A percentile compares a stretch with the other conserved stretches of the same genome.
phyloP scores from a whole-genome alignment of 1,284 basidiomycete genomes.

The Naganishia cerealis region DNA sequence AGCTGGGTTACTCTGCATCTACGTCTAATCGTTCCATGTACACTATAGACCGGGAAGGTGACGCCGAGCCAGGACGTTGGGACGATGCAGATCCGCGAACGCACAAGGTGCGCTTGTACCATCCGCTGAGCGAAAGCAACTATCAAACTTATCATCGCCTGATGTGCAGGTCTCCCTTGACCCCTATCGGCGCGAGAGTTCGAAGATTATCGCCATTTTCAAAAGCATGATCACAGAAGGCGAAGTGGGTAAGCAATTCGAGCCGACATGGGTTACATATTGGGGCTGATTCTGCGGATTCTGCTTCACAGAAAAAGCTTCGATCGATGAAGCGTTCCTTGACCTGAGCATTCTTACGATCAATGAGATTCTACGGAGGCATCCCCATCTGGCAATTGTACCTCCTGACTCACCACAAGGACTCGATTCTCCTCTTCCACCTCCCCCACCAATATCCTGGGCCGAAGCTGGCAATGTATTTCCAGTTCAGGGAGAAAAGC shows the following conservation, averaged over 20 bases:
- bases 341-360: conserved; percentile 79
- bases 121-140: conserved; percentile 1
- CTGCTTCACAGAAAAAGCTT: conserved; percentile 65
- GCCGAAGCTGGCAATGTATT: conserved; percentile 67
- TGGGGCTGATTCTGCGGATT: not conserved
- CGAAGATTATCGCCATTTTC: conserved; percentile 84
- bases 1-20: not conserved
- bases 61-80: conserved; percentile 83
- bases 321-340: conserved; percentile 75
- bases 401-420: conserved; percentile 70
- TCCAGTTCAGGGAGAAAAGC: conserved; percentile 60
- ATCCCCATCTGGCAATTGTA: conserved; percentile 71
- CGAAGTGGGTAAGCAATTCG: conserved; percentile 62
- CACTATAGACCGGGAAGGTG: conserved; percentile 64
- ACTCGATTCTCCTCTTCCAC: conserved; percentile 77
- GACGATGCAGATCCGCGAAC: conserved; percentile 78
- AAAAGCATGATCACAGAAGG: conserved; percentile 69
- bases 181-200: conserved; percentile 84
- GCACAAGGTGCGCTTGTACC: conserved; percentile 70
- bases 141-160: not conserved
- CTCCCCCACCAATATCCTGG: conserved; percentile 70
- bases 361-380: conserved; percentile 67
- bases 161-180: conserved; percentile 79
- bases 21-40: not conserved
- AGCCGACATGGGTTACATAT: not conserved